A percentile compares a stretch with the other conserved stretches of the same genome.
Conservation (phyloP, 305 asterid genomes). For the Coffea humblotiana region DNA sequence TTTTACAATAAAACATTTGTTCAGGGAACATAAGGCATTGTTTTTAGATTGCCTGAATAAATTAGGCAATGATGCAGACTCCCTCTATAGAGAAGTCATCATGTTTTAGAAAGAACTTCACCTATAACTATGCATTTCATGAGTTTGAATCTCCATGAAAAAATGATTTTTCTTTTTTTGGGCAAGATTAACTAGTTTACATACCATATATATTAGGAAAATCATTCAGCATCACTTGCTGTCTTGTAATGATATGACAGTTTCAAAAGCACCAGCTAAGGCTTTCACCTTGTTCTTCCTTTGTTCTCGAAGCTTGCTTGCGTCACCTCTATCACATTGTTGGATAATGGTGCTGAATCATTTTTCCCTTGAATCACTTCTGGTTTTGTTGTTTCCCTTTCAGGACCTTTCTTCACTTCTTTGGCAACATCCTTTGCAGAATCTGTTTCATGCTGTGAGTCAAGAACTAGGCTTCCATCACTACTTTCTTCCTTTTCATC, state of each 20-base stretch:
- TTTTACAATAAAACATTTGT: not conserved
- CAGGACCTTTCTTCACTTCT: constrained; percentile 21
- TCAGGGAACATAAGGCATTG: not conserved
- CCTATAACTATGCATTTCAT: not conserved
- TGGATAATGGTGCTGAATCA: constrained; percentile 45
- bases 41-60: not conserved
- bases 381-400: constrained; percentile 23
- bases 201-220: not conserved
- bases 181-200: not conserved
- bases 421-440: not conserved
- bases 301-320: constrained; percentile 62
- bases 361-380: constrained; percentile 39
- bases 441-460: not conserved
- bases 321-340: constrained; percentile 73
- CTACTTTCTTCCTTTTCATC: constrained; percentile 10
- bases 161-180: not conserved
- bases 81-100: not conserved
- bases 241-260: constrained; percentile 64
- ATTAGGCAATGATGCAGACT: not conserved
- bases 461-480: constrained; percentile 8
- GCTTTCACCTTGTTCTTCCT: constrained; percentile 72
- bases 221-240: constrained; percentile 8
- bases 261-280: constrained; percentile 77
- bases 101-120: not conserved
- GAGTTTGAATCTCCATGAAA: not conserved